These are phyloP conservation scores for Urostyla sp. DNA, from an alignment of 73 alveolate genomes.

Conservation along the genomic window DNA sequence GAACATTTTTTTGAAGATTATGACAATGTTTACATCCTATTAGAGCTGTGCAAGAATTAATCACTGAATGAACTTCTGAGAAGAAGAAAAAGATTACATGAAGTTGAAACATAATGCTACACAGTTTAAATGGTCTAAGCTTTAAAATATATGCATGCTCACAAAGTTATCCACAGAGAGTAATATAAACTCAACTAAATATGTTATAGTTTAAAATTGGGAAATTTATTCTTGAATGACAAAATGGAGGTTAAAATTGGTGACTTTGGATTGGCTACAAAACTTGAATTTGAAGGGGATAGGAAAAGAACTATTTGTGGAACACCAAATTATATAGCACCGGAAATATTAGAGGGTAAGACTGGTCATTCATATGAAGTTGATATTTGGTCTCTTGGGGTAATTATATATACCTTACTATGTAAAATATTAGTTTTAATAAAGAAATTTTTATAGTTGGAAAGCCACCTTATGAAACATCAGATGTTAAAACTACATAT, in stretches of 20 bases:
- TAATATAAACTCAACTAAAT: neutral
- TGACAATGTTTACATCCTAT: conserved; percentile 77
- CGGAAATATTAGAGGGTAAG: conserved; percentile 84
- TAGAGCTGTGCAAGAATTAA: conserved; percentile 87
- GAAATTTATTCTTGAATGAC: conserved; percentile 84
- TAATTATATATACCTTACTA: conserved; percentile 83
- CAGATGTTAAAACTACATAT: conserved; percentile 86
- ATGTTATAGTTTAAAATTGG: conserved; percentile 71
- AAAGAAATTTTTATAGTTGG: too few relatives aligned
- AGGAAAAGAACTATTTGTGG: conserved; percentile 92
- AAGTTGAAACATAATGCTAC: conserved; percentile 90
- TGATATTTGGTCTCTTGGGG: conserved; percentile 93
- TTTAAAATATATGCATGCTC: conserved; percentile 75
- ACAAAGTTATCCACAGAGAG: conserved; percentile 83
- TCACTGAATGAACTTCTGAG: conserved; percentile 83
- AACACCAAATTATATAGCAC: conserved; percentile 91
- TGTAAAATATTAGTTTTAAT: too few relatives aligned
- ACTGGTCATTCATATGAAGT: conserved; percentile 91
- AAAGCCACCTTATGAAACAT: conserved; percentile 91
- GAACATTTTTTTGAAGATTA: conserved; percentile 75
- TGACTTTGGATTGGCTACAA: conserved; percentile 93
- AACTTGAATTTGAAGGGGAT: conserved; percentile 88
- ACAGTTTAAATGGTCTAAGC: conserved; percentile 79
- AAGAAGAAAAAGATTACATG: conserved; percentile 86
- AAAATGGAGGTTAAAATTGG: conserved; percentile 93